phyloP scores from a whole-genome alignment of 1,139 yeast genomes.

The Nakaseomyces kungkrabaensis region DNA sequence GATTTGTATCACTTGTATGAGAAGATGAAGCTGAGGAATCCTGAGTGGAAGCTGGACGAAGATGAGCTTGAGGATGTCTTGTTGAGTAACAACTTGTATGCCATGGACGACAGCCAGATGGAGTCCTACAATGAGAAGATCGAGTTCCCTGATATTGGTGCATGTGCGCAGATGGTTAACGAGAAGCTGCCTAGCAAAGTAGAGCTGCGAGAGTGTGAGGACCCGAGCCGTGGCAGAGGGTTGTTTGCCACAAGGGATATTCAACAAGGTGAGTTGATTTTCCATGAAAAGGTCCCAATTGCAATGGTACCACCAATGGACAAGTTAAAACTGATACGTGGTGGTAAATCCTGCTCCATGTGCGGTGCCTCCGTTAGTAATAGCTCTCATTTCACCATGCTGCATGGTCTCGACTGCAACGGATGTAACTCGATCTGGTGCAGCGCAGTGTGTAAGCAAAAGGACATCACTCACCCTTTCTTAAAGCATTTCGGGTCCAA shows the following conservation, averaged over 20 bases:
- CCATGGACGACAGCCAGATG: conserved; percentile 30
- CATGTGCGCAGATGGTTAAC: conserved; percentile 8
- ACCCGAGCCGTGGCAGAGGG: conserved; percentile 40
- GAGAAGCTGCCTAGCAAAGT: neutral
- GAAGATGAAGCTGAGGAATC: conserved; percentile 41
- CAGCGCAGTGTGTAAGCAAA: conserved; percentile 48
- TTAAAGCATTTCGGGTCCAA: conserved; percentile 44
- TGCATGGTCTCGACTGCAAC: conserved; percentile 56
- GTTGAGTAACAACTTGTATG: conserved; percentile 1
- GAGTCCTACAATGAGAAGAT: conserved; percentile 47
- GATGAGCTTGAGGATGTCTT: conserved; percentile 4
- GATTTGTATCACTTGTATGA: conserved; percentile 47
- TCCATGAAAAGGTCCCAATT: conserved; percentile 53
- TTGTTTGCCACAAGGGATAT: conserved; percentile 38
- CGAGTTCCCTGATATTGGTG: conserved; percentile 37
- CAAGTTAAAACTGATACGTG: conserved; percentile 47
- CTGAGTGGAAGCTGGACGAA: conserved; percentile 44
- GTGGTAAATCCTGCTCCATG: conserved; percentile 67
- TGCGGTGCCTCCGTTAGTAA: conserved; percentile 59
- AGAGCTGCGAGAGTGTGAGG: conserved; percentile 28
- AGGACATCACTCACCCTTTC: conserved; percentile 43
- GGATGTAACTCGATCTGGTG: conserved; percentile 70
- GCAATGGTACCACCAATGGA: conserved; percentile 67
- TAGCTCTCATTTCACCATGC: conserved; percentile 30
- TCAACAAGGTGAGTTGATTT: conserved; percentile 42